Percentiles rank a stretch among this genome's conserved stretches.
Conservation (phyloP, 2,329 filamentous ascomycete genomes). For the Fonsecaea erecta region DNA sequence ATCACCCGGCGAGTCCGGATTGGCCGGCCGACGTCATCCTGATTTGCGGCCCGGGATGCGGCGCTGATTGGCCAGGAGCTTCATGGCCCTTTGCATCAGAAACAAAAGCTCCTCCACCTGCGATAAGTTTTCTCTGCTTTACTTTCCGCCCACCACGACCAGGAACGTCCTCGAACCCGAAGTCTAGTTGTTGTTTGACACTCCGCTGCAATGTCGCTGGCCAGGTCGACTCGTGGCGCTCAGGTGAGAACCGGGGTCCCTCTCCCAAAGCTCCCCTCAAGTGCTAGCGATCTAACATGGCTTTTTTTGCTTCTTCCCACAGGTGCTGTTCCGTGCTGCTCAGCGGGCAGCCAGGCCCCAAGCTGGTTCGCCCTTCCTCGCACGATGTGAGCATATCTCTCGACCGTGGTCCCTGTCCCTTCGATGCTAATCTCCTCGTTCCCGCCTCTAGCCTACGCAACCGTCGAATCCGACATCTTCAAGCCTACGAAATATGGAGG, state of each 20-base stretch:
- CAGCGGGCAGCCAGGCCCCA: constrained; percentile 29
- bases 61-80: constrained; percentile 6
- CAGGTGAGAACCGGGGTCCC: constrained; percentile 34
- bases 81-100: constrained; percentile 14
- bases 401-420: not conserved
- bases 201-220: constrained; percentile 33
- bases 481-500: constrained; percentile 98
- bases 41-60: not conserved
- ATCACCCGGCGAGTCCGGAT: not conserved
- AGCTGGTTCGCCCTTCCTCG: constrained; percentile 28
- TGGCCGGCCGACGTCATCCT: not conserved
- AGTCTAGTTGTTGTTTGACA: constrained; percentile 7
- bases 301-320: constrained; percentile 25
- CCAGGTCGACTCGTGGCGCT: constrained; percentile 34
- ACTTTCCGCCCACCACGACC: constrained; percentile 8
- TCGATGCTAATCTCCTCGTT: constrained; percentile 6
- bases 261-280: not conserved
- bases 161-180: not conserved
- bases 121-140: constrained; percentile 15
- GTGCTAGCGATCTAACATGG: constrained; percentile 15
- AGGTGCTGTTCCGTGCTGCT: constrained; percentile 37
- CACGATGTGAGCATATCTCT: constrained; percentile 33
- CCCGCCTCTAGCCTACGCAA: constrained; percentile 56
- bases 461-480: constrained; percentile 92
- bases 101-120: constrained; percentile 23